These are phyloP conservation scores for Fragaria nilgerrensis DNA, from an alignment of 306 rosid species.

Conservation along the genomic window DNA sequence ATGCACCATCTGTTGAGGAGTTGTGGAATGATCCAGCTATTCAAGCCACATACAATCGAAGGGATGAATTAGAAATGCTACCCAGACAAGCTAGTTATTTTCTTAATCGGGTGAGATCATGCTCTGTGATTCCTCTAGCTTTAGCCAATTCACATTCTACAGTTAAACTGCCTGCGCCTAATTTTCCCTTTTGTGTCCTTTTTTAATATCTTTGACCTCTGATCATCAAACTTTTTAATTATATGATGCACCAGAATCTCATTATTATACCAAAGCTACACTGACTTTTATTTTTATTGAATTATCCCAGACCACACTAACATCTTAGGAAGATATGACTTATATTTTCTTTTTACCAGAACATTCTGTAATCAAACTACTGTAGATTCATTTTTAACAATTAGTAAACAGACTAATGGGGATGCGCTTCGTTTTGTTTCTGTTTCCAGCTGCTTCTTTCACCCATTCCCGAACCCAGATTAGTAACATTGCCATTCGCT, in stretches of 20 bases:
- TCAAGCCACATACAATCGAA: slow-evolving; percentile 63
- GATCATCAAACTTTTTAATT: not conserved
- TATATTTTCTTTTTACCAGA: not conserved
- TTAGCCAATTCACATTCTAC: slow-evolving; percentile 12
- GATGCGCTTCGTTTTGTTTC: not conserved
- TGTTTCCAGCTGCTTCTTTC: not conserved
- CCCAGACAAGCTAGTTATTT: slow-evolving; percentile 67
- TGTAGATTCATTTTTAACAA: not conserved
- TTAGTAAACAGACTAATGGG: not conserved
- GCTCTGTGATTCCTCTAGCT: slow-evolving; percentile 16
- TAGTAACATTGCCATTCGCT: not conserved
- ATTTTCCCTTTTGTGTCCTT: not conserved
- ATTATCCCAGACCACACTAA: not conserved
- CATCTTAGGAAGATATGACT: not conserved
- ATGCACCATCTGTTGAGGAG: slow-evolving; percentile 56
- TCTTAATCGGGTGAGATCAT: slow-evolving; percentile 57
- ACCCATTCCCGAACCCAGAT: not conserved
- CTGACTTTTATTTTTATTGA: not conserved
- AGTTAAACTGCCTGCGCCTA: not conserved
- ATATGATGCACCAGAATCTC: not conserved
- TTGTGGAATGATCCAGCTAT: slow-evolving; percentile 77
- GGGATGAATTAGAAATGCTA: slow-evolving; percentile 64
- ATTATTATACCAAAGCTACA: not conserved
- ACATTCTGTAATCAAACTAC: not conserved
- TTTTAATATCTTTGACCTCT: not conserved